These are phyloP conservation scores for Aspergillus baeticus DNA, from an alignment of 495 filamentous ascomycete species.

Conservation along the genomic window DNA sequence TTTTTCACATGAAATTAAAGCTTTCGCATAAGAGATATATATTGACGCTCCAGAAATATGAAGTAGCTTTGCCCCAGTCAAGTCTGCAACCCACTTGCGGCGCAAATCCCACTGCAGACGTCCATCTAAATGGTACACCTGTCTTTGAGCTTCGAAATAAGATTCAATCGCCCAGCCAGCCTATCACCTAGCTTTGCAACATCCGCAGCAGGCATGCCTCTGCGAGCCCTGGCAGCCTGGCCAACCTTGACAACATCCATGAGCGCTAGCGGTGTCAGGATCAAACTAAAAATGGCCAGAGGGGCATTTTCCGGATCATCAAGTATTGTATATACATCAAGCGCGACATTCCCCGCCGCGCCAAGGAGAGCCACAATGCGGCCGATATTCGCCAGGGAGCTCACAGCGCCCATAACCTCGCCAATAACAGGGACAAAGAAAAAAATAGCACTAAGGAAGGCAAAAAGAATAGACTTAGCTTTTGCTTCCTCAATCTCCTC, in stretches of 20 bases:
- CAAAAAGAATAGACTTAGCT: background rate
- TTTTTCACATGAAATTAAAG: too few species aligned
- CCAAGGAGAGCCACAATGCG: slow-evolving; percentile 6
- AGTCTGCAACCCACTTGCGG: background rate
- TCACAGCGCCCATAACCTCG: background rate
- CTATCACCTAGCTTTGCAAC: background rate
- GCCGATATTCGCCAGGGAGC: slow-evolving; percentile 3
- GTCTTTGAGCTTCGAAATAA: background rate
- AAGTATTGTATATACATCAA: slow-evolving; percentile 8
- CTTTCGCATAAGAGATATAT: too few species aligned
- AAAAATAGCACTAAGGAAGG: slow-evolving; percentile 6
- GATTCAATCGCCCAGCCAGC: background rate
- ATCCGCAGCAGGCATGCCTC: background rate
- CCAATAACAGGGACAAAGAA: slow-evolving; percentile 8
- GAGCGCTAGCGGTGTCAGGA: slow-evolving; percentile 3
- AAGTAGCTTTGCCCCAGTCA: too few species aligned
- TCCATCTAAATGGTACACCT: background rate
- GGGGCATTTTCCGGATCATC: slow-evolving; percentile 2
- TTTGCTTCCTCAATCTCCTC: slow-evolving; percentile 4
- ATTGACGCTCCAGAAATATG: too few species aligned
- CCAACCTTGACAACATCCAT: slow-evolving; percentile 6
- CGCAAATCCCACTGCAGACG: background rate
- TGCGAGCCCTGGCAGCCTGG: background rate
- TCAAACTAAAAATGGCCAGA: slow-evolving; percentile 5
- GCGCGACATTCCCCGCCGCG: slow-evolving; percentile 1